phyloP scores from a whole-genome alignment of 768 basidiomycete genomes.

The Inosperma sp. region DNA sequence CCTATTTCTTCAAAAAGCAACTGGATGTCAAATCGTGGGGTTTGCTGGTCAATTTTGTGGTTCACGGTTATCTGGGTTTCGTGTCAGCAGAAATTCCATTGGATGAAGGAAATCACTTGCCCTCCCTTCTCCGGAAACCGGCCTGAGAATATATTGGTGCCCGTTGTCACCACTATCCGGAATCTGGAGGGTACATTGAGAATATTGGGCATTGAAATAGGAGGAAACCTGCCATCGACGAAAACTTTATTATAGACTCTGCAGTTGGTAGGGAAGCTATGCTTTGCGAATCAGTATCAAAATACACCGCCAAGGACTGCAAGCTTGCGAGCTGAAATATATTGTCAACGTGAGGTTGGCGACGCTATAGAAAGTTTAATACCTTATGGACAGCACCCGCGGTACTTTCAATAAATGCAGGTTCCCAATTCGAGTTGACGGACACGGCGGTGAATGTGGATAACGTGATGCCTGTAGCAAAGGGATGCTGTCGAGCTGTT shows the following conservation, averaged over 20 bases:
- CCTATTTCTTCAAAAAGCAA: slow-evolving; percentile 92
- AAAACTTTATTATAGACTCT: slow-evolving; percentile 72
- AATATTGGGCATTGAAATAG: not conserved
- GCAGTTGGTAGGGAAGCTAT: slow-evolving; percentile 61
- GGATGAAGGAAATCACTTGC: slow-evolving; percentile 37
- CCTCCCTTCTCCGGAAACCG: slow-evolving; percentile 91
- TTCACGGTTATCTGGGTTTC: slow-evolving; percentile 68
- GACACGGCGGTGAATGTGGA: slow-evolving; percentile 85
- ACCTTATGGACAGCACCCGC: slow-evolving; percentile 88
- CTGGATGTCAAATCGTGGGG: slow-evolving; percentile 82
- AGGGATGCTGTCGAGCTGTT: slow-evolving; percentile 66
- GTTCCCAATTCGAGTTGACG: slow-evolving; percentile 81
- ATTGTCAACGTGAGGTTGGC: slow-evolving; percentile 6
- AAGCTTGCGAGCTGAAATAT: slow-evolving; percentile 69
- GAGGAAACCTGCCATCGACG: slow-evolving; percentile 52
- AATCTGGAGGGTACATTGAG: slow-evolving; percentile 33
- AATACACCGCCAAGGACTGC: slow-evolving; percentile 85
- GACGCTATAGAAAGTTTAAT: slow-evolving; percentile 7
- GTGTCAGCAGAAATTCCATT: slow-evolving; percentile 5
- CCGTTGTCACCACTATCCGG: slow-evolving; percentile 43
- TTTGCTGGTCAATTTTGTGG: slow-evolving; percentile 64
- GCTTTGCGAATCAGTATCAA: slow-evolving; percentile 85
- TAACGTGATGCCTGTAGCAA: slow-evolving; percentile 86
- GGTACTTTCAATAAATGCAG: slow-evolving; percentile 89
- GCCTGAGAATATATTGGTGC: slow-evolving; percentile 94